Base-by-base conservation (phyloP, 768 basidiomycete species). In the Gloeophyllum trabeum region DNA sequence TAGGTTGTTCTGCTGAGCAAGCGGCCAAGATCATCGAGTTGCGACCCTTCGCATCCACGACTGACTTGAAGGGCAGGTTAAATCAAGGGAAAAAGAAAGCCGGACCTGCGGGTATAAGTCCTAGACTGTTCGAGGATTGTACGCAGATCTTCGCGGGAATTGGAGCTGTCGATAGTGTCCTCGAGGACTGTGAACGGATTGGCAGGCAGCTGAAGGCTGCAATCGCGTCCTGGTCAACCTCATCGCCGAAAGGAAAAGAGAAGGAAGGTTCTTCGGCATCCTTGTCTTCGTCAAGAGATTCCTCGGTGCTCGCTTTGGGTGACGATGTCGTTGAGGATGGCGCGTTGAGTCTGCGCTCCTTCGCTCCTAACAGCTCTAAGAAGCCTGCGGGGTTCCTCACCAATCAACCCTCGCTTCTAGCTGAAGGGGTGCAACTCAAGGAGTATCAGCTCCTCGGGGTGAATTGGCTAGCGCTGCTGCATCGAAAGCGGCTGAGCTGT, bases 391-490 rank as follows among this genome's bases (percentile, higher is more conserved):
- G 80, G 48, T 96, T 84, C 57, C 69, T 97, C 48, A 65, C 74
- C 35, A 60, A 63, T 26, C 92, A 96, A 52, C 96, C 96, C 6
- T 61, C 70, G 10, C 58, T 74, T 23, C 61, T 96, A 6, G 67
- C 75, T 32, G 63, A 77, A 23, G 73, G 71, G 36, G 79, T 93
- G 45, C 69, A 67, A 52, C 67, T 99, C 53, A 99, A 99, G 67
- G 93, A 94, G 51, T 99, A 99, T 59, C 94, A 99, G 61, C 66
- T 98, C 45, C 70, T 97, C 44, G 96, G 96, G n/a, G 73, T 99
- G 42, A 99, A 98, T 58, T 99, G 96, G 96, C 66, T 99, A 48
- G 79, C 89, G 61, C 62, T 98, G 18, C 65, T 98, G 40, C 92
- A 91, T 60, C 71, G 69, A 44, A 79, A 75, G 52, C 73, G 74